phyloP scores from a whole-genome alignment of 148 eudicot genomes.

The Persicaria tinctoria region DNA sequence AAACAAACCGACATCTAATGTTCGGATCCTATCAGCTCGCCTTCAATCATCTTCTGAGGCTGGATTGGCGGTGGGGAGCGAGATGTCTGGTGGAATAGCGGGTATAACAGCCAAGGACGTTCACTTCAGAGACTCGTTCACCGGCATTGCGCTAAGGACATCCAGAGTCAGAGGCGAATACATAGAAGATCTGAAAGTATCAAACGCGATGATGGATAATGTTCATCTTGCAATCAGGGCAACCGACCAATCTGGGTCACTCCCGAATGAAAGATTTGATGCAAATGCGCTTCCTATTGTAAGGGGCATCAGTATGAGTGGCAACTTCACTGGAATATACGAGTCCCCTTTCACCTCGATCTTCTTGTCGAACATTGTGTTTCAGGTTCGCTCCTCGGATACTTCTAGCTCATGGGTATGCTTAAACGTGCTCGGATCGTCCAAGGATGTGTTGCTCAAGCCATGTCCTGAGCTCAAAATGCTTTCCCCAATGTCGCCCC shows the following conservation, averaged over 20 bases:
- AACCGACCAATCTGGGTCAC: conserved; percentile 32
- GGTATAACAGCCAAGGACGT: conserved; percentile 28
- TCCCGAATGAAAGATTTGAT: conserved; percentile 46
- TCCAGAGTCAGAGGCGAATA: conserved; percentile 54
- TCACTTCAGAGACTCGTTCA: conserved; percentile 32
- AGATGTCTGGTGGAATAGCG: conserved; percentile 72
- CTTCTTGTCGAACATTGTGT: conserved; percentile 33
- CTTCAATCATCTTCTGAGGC: conserved; percentile 49
- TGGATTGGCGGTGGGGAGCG: conserved; percentile 53
- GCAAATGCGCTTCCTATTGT: conserved; percentile 41
- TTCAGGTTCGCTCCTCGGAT: conserved; percentile 18
- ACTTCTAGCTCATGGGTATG: conserved; percentile 36
- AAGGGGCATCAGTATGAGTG: conserved; percentile 28
- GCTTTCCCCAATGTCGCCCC: conserved; percentile 18
- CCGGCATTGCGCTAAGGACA: conserved; percentile 44
- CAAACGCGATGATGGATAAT: conserved; percentile 25
- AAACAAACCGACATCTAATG: conserved; percentile 32
- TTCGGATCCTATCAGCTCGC: conserved; percentile 28
- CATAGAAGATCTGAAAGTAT: conserved; percentile 23
- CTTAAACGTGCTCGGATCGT: conserved; percentile 35
- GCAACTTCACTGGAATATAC: conserved; percentile 31
- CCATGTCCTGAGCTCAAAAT: conserved; percentile 46
- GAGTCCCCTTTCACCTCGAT: conserved; percentile 52
- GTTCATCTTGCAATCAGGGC: conserved; percentile 33
- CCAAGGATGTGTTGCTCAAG: conserved; percentile 34